phyloP scores from a whole-genome alignment of 2,329 filamentous ascomycete species.

The Achaetomium macrosporum region DNA sequence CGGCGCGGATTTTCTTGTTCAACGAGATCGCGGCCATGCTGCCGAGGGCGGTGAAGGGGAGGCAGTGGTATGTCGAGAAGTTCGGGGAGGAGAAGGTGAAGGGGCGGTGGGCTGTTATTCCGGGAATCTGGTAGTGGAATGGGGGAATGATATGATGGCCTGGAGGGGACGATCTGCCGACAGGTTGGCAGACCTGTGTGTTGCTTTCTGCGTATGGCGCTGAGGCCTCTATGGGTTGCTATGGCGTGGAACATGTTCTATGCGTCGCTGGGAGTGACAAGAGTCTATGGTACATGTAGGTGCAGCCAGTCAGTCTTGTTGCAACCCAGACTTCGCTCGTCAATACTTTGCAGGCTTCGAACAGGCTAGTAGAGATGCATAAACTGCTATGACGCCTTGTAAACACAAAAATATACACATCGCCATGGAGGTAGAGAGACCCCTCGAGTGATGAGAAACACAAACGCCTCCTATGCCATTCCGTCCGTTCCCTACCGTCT shows the following conservation, averaged over 20 bases:
- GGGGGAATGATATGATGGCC: neutral
- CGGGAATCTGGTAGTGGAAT: conserved; percentile 36
- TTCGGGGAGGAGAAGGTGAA: conserved; percentile 82
- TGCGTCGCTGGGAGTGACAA: too few species aligned
- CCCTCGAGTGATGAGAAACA: conserved; percentile 13
- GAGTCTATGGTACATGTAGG: neutral
- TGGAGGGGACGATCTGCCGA: neutral
- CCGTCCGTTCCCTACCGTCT: conserved; percentile 11
- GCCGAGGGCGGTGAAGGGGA: conserved; percentile 74
- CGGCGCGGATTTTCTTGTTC: conserved; percentile 73
- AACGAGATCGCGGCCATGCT: conserved; percentile 91
- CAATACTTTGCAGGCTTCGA: neutral
- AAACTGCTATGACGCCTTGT: neutral
- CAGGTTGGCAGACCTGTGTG: neutral
- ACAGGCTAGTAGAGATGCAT: conserved; percentile 4
- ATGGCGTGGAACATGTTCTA: too few species aligned
- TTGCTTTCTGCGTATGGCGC: neutral
- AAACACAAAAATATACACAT: conserved; percentile 8
- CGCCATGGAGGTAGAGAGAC: conserved; percentile 13
- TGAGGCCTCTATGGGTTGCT: too few species aligned
- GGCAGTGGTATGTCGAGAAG: conserved; percentile 77
- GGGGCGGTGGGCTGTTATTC: conserved; percentile 65
- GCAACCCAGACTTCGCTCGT: neutral
- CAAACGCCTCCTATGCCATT: conserved; percentile 18
- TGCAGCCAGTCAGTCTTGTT: neutral